Conservation (phyloP, 805 yeast species). For the Metschnikowia vanudenii region DNA sequence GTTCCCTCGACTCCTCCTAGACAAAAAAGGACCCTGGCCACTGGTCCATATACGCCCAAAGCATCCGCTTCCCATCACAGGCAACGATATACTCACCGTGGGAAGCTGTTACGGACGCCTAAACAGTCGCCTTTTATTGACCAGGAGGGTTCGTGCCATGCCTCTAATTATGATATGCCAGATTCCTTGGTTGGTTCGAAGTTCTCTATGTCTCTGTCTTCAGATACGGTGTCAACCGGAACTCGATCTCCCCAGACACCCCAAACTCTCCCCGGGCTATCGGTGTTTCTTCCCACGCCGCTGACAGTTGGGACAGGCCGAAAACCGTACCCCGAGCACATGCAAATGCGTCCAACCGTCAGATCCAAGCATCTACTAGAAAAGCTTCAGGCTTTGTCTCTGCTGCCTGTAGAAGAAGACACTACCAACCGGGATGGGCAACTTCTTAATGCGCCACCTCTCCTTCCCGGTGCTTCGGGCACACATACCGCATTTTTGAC, state of each 20-base stretch:
- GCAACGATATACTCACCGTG: too few relatives aligned
- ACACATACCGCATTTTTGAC: background rate
- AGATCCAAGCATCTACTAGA: conserved; percentile 8
- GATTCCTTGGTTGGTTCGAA: too few relatives aligned
- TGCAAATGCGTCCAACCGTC: background rate
- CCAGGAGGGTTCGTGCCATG: too few relatives aligned
- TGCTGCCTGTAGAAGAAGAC: background rate
- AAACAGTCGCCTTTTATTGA: too few relatives aligned
- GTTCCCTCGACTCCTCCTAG: too few relatives aligned
- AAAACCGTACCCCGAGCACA: conserved; percentile 2
- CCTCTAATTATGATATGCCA: too few relatives aligned
- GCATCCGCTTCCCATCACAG: too few relatives aligned
- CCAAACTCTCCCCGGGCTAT: background rate
- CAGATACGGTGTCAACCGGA: too few relatives aligned
- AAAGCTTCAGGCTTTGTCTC: conserved; percentile 5
- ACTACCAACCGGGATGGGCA: background rate
- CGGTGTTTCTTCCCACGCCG: conserved; percentile 17
- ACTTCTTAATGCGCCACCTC: background rate
- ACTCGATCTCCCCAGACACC: background rate
- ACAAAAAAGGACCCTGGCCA: too few relatives aligned
- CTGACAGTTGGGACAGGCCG: conserved; percentile 20
- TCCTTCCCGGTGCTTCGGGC: background rate
- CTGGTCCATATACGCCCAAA: too few relatives aligned
- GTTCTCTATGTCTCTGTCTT: too few relatives aligned
- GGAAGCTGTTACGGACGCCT: too few relatives aligned